Base-by-base conservation (phyloP, 768 basidiomycete species). In the Boletus speciosus region DNA sequence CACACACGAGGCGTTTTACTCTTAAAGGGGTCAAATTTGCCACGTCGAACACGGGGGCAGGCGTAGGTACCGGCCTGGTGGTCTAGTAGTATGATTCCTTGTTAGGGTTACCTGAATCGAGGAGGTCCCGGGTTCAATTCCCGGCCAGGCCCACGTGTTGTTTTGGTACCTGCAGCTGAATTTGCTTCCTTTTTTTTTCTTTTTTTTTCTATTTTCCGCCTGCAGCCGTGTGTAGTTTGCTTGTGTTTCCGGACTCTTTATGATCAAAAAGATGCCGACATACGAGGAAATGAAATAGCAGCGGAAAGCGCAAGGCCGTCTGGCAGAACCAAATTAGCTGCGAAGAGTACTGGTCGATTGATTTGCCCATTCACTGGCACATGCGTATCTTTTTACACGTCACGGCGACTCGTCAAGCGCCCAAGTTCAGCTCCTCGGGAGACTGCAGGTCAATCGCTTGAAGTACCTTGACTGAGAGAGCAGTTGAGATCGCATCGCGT, bases 71-170 rank as follows among this genome's bases (percentile, higher is more conserved):
- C 55, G 78, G 78, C 79, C 77, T 79, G 76, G 73, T 80, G 77
- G 78, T 80, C 78, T 81, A 81, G 79, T 80, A 76, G 80, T 78
- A 81, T 80, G 80, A 81, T 80, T 80, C 80, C 78, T 80, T 78
- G 77, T 81, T 81, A 76, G 79, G 79, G 79, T 54, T 55, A 27
- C 46, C 38, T 7, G 39, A 56, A 27, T 63, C 71, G 84, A 85
- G 85, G 85, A 87, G 86, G 86, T 86, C 84, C 84, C 80, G 84
- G 85, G 86, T 87, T 88, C 85, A 86, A 87, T 86, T 86, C 85
- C 84, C 84, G 81, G 84, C 80, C 78, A 84, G 83, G 85, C 83
- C 84, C 62, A 2, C 27, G 5, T 15, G 35, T 47, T 48, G 25
- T 57, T 52, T 55, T 67, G 58, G 54, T 47, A 19, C 19, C 19